Evolutionary conservation across 805 yeast species (phyloP).

Genomic region (Metschnikowia sp.): DNA sequence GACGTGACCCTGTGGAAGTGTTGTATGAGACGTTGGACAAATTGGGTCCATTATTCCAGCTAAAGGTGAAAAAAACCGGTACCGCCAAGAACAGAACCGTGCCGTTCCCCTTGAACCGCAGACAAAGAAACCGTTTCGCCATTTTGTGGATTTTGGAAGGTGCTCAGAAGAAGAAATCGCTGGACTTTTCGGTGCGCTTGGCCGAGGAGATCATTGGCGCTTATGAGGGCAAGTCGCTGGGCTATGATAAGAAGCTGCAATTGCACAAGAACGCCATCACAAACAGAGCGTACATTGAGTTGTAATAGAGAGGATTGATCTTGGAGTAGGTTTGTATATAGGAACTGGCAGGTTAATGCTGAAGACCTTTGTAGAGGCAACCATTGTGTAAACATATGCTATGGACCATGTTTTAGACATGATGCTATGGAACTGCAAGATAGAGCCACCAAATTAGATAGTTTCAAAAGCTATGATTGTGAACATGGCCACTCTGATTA

Average conservation of each 20-base stretch:
- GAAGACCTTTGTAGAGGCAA: too few relatives aligned
- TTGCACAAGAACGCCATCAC: conserved; percentile 86
- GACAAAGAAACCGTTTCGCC: conserved; percentile 84
- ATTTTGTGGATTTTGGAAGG: conserved; percentile 90
- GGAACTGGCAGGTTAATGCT: neutral
- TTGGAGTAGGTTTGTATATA: conserved; percentile 3
- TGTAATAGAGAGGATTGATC: conserved; percentile 14
- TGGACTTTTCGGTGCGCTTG: conserved; percentile 80
- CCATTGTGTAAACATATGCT: too few relatives aligned
- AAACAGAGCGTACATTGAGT: conserved; percentile 74
- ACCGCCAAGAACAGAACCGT: conserved; percentile 78
- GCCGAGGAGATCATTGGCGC: conserved; percentile 87
- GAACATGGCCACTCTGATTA: too few relatives aligned
- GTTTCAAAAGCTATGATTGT: too few relatives aligned
- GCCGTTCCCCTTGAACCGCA: conserved; percentile 77
- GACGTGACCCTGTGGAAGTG: conserved; percentile 76
- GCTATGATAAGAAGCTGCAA: conserved; percentile 77
- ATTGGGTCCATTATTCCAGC: conserved; percentile 79
- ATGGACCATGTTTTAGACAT: too few relatives aligned
- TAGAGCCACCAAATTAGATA: too few relatives aligned
- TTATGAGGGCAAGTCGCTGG: conserved; percentile 71
- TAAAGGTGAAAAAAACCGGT: conserved; percentile 76
- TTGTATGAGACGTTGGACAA: conserved; percentile 72
- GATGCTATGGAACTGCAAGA: too few relatives aligned
- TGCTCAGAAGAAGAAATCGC: conserved; percentile 70